Percentiles rank a stretch among this genome's conserved stretches.
Evolutionary conservation across 106 monocot species (phyloP).

Genomic region (Xerophyta viscosa): DNA sequence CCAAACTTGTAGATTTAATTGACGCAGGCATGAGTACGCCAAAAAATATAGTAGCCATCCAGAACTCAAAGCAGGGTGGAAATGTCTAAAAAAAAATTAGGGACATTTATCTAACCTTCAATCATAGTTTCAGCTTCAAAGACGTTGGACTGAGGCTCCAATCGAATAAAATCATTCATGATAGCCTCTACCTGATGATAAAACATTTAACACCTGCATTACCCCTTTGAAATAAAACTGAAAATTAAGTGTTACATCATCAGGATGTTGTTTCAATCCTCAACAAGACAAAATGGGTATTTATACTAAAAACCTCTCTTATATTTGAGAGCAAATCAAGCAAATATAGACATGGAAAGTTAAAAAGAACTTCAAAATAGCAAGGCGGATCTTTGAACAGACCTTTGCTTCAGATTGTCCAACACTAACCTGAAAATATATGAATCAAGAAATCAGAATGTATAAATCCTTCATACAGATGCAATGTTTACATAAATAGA

Average conservation of each 20-base stretch:
- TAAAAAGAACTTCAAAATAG: background rate
- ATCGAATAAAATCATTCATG: slow-evolving; percentile 81
- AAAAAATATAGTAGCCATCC: too few species aligned
- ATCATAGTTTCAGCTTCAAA: slow-evolving; percentile 98
- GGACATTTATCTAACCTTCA: slow-evolving; percentile 54
- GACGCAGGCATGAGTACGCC: too few species aligned
- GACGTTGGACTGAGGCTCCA: slow-evolving; percentile 78
- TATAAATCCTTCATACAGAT: too few species aligned
- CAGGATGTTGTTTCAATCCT: too few species aligned
- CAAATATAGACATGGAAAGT: background rate
- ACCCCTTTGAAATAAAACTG: too few species aligned
- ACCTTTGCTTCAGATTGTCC: slow-evolving; percentile 98
- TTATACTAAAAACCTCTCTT: too few species aligned
- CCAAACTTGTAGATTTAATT: too few species aligned
- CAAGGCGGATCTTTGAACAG: slow-evolving; percentile 9
- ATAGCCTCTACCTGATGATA: slow-evolving; percentile 77
- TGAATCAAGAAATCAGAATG: background rate
- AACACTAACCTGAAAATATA: slow-evolving; percentile 66
- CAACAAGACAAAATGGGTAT: too few species aligned
- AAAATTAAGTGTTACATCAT: too few species aligned
- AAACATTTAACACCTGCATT: background rate
- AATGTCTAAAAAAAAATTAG: too few species aligned
- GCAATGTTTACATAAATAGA: too few species aligned
- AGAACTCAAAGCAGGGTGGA: too few species aligned
- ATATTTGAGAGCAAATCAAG: background rate